phyloP scores from a whole-genome alignment of 2,329 filamentous ascomycete species.

The Aulographum hederae region DNA sequence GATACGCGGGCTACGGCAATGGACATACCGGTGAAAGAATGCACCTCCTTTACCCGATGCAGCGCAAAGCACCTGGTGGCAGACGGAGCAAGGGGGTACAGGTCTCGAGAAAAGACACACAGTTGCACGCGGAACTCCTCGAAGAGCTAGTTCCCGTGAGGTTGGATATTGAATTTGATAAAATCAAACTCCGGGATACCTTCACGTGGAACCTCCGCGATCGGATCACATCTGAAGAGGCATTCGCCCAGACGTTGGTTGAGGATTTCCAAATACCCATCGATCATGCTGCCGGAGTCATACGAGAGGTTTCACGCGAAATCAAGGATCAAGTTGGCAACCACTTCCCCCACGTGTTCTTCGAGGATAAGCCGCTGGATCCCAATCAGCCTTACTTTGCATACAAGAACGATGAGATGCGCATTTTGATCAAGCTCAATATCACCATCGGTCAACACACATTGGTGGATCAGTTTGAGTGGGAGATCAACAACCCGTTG shows the following conservation, averaged over 20 bases:
- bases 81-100: slow-evolving; percentile 56
- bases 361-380: slow-evolving; percentile 79
- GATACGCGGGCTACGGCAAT: slow-evolving; percentile 83
- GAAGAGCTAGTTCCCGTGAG: slow-evolving; percentile 86
- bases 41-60: slow-evolving; percentile 60
- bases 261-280: slow-evolving; percentile 69
- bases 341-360: slow-evolving; percentile 81
- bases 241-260: slow-evolving; percentile 77
- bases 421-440: slow-evolving; percentile 85
- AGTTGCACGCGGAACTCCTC: slow-evolving; percentile 70
- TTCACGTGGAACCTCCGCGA: slow-evolving; percentile 98
- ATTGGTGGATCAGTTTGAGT: slow-evolving; percentile 92
- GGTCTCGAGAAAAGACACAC: slow-evolving; percentile 61
- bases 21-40: slow-evolving; percentile 50
- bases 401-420: slow-evolving; percentile 99
- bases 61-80: slow-evolving; percentile 59
- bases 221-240: slow-evolving; percentile 56
- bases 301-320: slow-evolving; percentile 51
- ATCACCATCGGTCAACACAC: slow-evolving; percentile 94
- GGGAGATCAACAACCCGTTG: slow-evolving; percentile 90
- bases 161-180: slow-evolving; percentile 87
- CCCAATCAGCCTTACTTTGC: slow-evolving; percentile 78
- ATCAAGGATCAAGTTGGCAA: slow-evolving; percentile 83
- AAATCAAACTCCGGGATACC: slow-evolving; percentile 86
- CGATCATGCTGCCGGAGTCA: slow-evolving; percentile 36